These are phyloP conservation scores for Lycium ferocissimum DNA, from an alignment of 257 asterid genomes.

Conservation along the genomic window DNA sequence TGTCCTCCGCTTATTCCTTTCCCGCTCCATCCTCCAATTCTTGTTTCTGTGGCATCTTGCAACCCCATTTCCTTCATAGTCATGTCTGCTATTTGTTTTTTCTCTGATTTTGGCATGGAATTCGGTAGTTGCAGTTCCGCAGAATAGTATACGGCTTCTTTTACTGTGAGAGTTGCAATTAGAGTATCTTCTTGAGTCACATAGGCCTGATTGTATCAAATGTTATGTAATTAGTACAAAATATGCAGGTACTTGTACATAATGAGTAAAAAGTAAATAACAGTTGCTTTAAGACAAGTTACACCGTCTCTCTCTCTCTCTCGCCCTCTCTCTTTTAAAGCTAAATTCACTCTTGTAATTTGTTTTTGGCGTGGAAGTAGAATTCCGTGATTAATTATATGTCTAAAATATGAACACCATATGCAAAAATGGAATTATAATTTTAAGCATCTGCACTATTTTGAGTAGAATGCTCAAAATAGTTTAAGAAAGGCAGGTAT, in stretches of 20 bases:
- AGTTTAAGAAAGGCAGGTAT: too few species aligned
- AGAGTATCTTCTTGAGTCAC: slow-evolving; percentile 42
- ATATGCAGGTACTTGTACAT: background rate
- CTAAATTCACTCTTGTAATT: too few species aligned
- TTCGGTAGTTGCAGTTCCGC: slow-evolving; percentile 43
- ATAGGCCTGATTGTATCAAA: slow-evolving; percentile 34
- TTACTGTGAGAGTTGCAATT: slow-evolving; percentile 33
- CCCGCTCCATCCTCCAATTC: slow-evolving; percentile 48
- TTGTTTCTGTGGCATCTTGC: slow-evolving; percentile 38
- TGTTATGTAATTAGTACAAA: background rate
- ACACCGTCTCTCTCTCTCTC: too few species aligned
- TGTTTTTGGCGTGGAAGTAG: too few species aligned
- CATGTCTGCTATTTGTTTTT: slow-evolving; percentile 37
- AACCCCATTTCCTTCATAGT: slow-evolving; percentile 41
- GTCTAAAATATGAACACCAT: too few species aligned
- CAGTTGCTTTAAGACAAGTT: too few species aligned
- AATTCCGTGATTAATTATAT: too few species aligned
- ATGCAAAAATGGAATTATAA: too few species aligned
- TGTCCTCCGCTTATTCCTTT: slow-evolving; percentile 70
- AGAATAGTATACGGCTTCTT: slow-evolving; percentile 39
- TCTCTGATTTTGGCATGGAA: slow-evolving; percentile 34
- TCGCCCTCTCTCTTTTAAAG: too few species aligned
- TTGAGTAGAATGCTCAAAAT: too few species aligned
- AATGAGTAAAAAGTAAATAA: too few species aligned
- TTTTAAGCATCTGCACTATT: too few species aligned